Conservation (phyloP, 441 rosid genomes). For the Euphorbia neoarborescens region DNA sequence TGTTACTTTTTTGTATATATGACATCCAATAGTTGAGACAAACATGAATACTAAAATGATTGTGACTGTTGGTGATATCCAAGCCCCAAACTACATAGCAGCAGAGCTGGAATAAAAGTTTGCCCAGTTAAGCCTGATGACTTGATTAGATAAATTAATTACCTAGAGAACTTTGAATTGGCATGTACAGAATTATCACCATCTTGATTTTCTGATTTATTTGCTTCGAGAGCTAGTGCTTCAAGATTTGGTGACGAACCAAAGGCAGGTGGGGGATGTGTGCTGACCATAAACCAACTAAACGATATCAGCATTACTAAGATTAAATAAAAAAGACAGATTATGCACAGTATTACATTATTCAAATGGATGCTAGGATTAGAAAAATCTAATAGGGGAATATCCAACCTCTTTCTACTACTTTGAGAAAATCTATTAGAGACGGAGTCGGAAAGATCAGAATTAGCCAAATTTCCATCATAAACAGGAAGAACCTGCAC, state of each 20-base stretch:
- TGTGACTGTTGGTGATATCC: neutral
- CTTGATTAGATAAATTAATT: constrained; percentile 12
- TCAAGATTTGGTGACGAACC: constrained; percentile 77
- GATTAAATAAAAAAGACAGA: neutral
- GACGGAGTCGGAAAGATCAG: constrained; percentile 30
- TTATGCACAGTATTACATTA: neutral
- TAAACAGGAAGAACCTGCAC: constrained; percentile 57
- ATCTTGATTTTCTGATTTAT: constrained; percentile 42
- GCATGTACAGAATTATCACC: constrained; percentile 61
- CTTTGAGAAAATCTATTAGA: constrained; percentile 26
- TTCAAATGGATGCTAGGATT: constrained; percentile 2
- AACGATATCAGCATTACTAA: constrained; percentile 17
- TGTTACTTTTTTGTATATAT: neutral
- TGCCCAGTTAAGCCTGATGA: neutral
- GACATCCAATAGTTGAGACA: neutral
- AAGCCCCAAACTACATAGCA: neutral
- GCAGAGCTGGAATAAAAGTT: neutral
- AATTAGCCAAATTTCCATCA: constrained; percentile 35
- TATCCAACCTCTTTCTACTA: constrained; percentile 42
- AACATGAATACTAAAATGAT: neutral
- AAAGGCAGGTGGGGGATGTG: constrained; percentile 85
- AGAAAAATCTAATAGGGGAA: constrained; percentile 4
- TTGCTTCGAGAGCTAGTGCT: constrained; percentile 47
- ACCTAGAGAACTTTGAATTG: constrained; percentile 60
- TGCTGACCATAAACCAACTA: constrained; percentile 40